Base-by-base conservation (phyloP, 805 yeast species). In the Kluyveromyces dobzhanskii region DNA sequence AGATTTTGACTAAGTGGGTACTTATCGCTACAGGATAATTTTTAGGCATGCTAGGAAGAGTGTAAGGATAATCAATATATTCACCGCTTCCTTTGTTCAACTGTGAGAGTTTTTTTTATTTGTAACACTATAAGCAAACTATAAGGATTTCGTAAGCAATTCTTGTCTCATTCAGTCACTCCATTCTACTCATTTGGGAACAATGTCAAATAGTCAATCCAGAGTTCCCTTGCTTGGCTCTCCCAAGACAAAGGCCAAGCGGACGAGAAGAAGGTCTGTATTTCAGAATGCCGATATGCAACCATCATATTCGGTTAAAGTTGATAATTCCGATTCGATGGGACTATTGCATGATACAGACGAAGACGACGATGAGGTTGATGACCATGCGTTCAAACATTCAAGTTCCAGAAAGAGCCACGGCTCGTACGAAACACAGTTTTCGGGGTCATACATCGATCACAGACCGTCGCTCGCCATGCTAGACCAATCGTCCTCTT, bases 261-360 rank as follows among this genome's bases (percentile, higher is more conserved):
- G 38, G 30, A 37, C 40, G 16, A 35, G 39, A 25, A 36, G 45
- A 31, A 39, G 40, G 31, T 36, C 45, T 7, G 45, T 41, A 11
- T 43, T 43, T 19, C 40, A 39, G 19, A 34, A 34, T 17, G 29
- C 30, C 6, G 37, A 34, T 6, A 18, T 21, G 12, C 23, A 17
- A 6, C 9, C 30, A 4, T 30, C 27, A 5, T 24, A 25, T 16
- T 17, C 30, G 10, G 37, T 34, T 18, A 34, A 26, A 13, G 28
- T 56, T 35, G 61, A 57, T 21, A 53, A 57, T 29, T 51, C 51
- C 2, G 63, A 58, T 33, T 57, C 63, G 2, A 50, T 54, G 57
- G 63, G 63, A 17, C 43, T 58, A 38, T 39, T 58, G 26, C 63
- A 58, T 41, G 63, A 56, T 16, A 41, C 41, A 21, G 35, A 33